Percentiles rank a stretch among this genome's conserved stretches.
phyloP scores from a whole-genome alignment of 306 rosid species.

The Astragalus membranaceus region DNA sequence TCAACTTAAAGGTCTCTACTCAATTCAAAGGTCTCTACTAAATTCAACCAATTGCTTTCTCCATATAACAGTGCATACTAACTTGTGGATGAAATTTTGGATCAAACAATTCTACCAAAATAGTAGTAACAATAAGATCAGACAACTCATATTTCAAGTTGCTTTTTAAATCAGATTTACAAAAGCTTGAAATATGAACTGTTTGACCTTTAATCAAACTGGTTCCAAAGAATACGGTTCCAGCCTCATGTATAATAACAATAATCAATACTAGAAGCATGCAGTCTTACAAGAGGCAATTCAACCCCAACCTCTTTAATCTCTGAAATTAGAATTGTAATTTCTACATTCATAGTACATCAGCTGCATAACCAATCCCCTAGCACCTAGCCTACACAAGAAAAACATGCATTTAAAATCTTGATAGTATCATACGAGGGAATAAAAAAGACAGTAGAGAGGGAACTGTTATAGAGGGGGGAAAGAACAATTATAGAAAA shows the following conservation, averaged over 20 bases:
- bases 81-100: background rate
- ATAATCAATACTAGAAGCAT: background rate
- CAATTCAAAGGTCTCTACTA: background rate
- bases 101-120: too few relatives aligned
- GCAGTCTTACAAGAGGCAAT: conserved; percentile 21
- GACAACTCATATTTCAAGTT: too few relatives aligned
- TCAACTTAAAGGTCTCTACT: background rate
- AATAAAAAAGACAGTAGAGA: background rate
- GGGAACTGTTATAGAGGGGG: background rate
- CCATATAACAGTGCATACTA: background rate
- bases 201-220: too few relatives aligned
- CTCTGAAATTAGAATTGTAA: conserved; percentile 21
- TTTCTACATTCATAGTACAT: conserved; percentile 29
- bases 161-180: too few relatives aligned
- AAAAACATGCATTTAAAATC: conserved; percentile 10
- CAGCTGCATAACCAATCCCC: conserved; percentile 32
- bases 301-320: conserved; percentile 24
- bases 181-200: too few relatives aligned
- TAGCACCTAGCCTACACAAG: conserved; percentile 30
- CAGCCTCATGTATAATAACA: background rate
- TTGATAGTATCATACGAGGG: background rate
- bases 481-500: too few relatives aligned
- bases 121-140: too few relatives aligned
- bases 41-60: background rate
- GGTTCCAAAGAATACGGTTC: too few relatives aligned